Percentiles rank a stretch among this genome's conserved stretches.
Evolutionary conservation across 176 grass and related monocot genomes (phyloP).

Genomic region (Zea luxurians): DNA sequence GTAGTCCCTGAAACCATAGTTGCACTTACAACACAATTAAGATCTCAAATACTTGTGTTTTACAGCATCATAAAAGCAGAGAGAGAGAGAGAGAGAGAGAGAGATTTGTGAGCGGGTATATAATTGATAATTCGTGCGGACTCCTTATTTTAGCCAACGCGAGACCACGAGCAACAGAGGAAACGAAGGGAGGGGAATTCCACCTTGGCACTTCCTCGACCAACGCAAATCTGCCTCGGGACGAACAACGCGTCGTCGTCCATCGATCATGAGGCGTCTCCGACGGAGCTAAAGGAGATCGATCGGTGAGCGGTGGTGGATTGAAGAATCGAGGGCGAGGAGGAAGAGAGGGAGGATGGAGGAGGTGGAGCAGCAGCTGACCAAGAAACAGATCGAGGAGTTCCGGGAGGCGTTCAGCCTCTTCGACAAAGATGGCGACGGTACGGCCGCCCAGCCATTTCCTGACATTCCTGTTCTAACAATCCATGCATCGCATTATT

Average conservation of each 20-base stretch:
- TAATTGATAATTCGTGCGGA: background rate
- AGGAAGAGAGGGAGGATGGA: background rate
- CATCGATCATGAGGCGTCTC: slow-evolving; percentile 4
- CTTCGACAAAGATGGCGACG: slow-evolving; percentile 65
- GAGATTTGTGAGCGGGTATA: background rate
- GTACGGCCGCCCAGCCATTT: background rate
- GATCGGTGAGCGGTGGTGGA: background rate
- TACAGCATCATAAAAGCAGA: background rate
- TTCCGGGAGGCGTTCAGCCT: slow-evolving; percentile 57
- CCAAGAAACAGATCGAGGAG: slow-evolving; percentile 54
- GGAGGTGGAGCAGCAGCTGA: slow-evolving; percentile 6
- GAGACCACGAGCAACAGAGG: background rate
- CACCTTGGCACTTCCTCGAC: background rate
- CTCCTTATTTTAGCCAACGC: slow-evolving; percentile 15
- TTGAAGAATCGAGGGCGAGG: background rate
- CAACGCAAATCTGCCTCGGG: background rate
- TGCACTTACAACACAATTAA: too few relatives aligned
- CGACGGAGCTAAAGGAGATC: background rate
- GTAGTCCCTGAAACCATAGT: too few relatives aligned
- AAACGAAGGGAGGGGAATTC: background rate
- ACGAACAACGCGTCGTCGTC: background rate
- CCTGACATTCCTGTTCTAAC: background rate
- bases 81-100: too few relatives aligned
- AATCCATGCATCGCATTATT: background rate
- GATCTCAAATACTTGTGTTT: background rate